phyloP scores from a whole-genome alignment of 2,329 filamentous ascomycete species.

The Hypoxylon sp. region DNA sequence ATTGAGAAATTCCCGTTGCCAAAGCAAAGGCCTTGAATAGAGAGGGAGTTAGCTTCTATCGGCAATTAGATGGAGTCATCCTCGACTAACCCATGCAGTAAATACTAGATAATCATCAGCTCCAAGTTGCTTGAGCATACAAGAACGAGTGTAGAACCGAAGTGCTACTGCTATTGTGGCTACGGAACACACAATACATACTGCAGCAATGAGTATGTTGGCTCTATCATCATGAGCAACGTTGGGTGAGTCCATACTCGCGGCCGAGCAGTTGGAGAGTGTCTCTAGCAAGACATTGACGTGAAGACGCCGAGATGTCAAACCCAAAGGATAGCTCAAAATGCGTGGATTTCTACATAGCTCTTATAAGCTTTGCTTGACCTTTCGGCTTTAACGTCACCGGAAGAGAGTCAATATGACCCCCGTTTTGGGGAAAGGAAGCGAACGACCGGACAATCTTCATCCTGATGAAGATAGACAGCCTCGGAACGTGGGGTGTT shows the following conservation, averaged over 20 bases:
- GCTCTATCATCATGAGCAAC: slow-evolving; percentile 46
- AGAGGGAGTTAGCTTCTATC: slow-evolving; percentile 13
- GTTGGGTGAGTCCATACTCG: slow-evolving; percentile 37
- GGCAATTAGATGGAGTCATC: slow-evolving; percentile 7
- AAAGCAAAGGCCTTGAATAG: slow-evolving; percentile 40
- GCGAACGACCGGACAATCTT: slow-evolving; percentile 26
- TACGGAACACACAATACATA: slow-evolving; percentile 48
- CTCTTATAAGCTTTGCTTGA: slow-evolving; percentile 26
- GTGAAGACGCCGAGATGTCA: not conserved
- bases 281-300: slow-evolving; percentile 2
- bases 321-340: not conserved
- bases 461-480: slow-evolving; percentile 38
- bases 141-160: slow-evolving; percentile 53
- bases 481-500: slow-evolving; percentile 19
- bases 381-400: slow-evolving; percentile 12
- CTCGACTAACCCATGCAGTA: slow-evolving; percentile 58
- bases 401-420: slow-evolving; percentile 23
- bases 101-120: slow-evolving; percentile 55
- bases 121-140: slow-evolving; percentile 52
- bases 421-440: slow-evolving; percentile 25
- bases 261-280: slow-evolving; percentile 16
- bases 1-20: slow-evolving; percentile 48
- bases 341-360: not conserved
- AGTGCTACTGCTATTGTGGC: slow-evolving; percentile 49
- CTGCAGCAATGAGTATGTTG: slow-evolving; percentile 47